phyloP scores from a whole-genome alignment of 306 rosid species.

The Citrullus mucosospermus region DNA sequence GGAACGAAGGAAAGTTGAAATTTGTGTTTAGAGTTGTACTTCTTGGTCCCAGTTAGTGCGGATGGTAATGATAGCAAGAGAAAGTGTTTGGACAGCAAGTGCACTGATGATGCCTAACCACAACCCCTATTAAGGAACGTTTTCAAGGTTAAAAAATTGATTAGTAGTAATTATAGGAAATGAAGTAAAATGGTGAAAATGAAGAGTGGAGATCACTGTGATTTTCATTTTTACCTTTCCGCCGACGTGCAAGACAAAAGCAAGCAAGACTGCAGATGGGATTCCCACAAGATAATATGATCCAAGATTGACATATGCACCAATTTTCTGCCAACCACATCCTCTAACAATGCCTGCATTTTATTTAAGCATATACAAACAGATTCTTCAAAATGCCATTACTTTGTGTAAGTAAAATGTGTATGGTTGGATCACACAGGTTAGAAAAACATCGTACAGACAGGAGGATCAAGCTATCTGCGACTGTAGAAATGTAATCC shows the following conservation, averaged over 20 bases:
- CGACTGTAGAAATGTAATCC: background rate
- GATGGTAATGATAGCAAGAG: conserved; percentile 31
- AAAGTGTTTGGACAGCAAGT: conserved; percentile 40
- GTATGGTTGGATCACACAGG: background rate
- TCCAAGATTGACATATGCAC: conserved; percentile 67
- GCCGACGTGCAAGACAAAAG: conserved; percentile 42
- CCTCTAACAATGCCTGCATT: conserved; percentile 63
- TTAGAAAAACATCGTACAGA: background rate
- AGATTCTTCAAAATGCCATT: no score
- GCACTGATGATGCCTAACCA: conserved; percentile 72
- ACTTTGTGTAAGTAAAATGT: background rate
- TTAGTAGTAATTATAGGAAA: background rate
- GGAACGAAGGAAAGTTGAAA: background rate
- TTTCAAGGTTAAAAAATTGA: no score
- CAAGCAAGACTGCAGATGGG: conserved; percentile 41
- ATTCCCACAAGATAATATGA: conserved; percentile 63
- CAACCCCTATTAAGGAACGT: conserved; percentile 28
- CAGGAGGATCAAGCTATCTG: background rate
- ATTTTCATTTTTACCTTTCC: conserved; percentile 38
- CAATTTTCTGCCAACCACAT: conserved; percentile 76
- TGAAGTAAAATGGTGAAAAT: background rate
- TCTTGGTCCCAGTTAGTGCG: conserved; percentile 58
- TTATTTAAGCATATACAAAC: background rate
- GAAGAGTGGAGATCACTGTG: background rate
- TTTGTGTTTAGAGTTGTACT: conserved; percentile 14